Conservation (phyloP, 2,329 filamentous ascomycete species). For the Ophiostoma sp. region DNA sequence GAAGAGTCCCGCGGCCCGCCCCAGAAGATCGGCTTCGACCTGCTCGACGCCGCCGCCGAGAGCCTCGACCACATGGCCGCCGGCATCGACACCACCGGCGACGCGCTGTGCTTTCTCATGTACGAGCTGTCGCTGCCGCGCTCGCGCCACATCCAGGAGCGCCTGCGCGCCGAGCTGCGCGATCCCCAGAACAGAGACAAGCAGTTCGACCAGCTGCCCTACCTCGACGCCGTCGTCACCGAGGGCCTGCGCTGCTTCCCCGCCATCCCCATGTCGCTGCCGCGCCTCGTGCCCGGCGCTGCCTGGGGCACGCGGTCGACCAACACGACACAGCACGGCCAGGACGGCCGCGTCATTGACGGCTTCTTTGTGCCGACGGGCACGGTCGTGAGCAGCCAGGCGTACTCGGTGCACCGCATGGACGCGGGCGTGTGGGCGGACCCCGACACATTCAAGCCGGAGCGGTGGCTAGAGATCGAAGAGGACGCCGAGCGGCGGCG, state of each 20-base stretch:
- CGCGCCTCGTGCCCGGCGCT: conserved; percentile 49
- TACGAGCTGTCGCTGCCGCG: conserved; percentile 61
- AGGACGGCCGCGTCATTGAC: conserved; percentile 48
- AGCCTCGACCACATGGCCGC: conserved; percentile 67
- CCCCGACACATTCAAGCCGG: conserved; percentile 71
- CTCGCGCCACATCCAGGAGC: conserved; percentile 47
- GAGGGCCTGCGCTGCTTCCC: conserved; percentile 60
- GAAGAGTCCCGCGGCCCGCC: conserved; percentile 14
- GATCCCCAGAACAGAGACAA: conserved; percentile 25
- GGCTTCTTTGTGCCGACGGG: conserved; percentile 49
- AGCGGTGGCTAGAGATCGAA: conserved; percentile 71
- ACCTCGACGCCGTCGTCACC: conserved; percentile 58
- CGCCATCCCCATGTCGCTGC: conserved; percentile 62
- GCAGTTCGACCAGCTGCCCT: conserved; percentile 48
- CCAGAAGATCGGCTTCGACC: conserved; percentile 38
- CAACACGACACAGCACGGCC: not conserved
- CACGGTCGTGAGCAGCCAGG: conserved; percentile 57
- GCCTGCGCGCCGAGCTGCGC: conserved; percentile 49
- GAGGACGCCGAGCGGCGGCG: conserved; percentile 66
- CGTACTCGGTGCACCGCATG: conserved; percentile 55
- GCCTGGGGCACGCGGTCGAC: conserved; percentile 15
- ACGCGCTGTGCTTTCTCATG: conserved; percentile 65
- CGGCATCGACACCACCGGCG: conserved; percentile 68
- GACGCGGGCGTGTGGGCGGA: conserved; percentile 67
- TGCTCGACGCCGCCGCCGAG: conserved; percentile 58